Evolutionary conservation across 805 yeast genomes (phyloP).

Genomic region (Candida pseudoglaebosa): DNA sequence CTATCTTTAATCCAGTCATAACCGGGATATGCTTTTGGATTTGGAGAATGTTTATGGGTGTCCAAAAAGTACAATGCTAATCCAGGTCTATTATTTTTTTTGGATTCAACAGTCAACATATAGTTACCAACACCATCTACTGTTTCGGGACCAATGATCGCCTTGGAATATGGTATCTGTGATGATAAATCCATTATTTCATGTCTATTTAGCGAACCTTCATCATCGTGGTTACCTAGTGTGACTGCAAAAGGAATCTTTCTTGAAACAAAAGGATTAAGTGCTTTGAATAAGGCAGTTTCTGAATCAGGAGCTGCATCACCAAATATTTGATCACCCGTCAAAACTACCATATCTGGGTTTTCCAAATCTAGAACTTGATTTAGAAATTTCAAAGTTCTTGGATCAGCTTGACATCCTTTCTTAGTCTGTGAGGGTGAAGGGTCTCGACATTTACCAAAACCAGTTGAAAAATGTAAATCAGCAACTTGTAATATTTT

Average conservation of each 20-base stretch:
- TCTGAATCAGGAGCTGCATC: slow-evolving; percentile 74
- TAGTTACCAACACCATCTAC: slow-evolving; percentile 86
- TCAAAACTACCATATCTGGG: slow-evolving; percentile 81
- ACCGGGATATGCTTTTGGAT: slow-evolving; percentile 66
- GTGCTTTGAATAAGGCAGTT: slow-evolving; percentile 74
- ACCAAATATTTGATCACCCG: slow-evolving; percentile 93
- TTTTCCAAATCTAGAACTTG: slow-evolving; percentile 65
- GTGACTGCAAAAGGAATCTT: slow-evolving; percentile 80
- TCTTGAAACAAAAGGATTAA: slow-evolving; percentile 61
- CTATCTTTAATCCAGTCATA: slow-evolving; percentile 81
- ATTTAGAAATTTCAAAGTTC: slow-evolving; percentile 60
- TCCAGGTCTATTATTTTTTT: slow-evolving; percentile 34
- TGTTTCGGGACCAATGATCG: slow-evolving; percentile 59
- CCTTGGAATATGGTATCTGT: slow-evolving; percentile 64
- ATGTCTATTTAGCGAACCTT: slow-evolving; percentile 61
- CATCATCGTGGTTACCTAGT: slow-evolving; percentile 94
- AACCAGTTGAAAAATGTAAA: slow-evolving; percentile 82
- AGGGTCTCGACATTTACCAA: slow-evolving; percentile 75
- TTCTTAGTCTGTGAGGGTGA: slow-evolving; percentile 46
- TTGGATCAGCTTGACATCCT: slow-evolving; percentile 73
- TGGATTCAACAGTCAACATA: slow-evolving; percentile 47
- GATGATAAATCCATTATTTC: slow-evolving; percentile 56
- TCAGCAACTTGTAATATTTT: slow-evolving; percentile 90
- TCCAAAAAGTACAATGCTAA: slow-evolving; percentile 74
- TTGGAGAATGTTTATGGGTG: slow-evolving; percentile 70